Evolutionary conservation across 805 yeast species (phyloP).

Genomic region (Zygosaccharomyces bailii): DNA sequence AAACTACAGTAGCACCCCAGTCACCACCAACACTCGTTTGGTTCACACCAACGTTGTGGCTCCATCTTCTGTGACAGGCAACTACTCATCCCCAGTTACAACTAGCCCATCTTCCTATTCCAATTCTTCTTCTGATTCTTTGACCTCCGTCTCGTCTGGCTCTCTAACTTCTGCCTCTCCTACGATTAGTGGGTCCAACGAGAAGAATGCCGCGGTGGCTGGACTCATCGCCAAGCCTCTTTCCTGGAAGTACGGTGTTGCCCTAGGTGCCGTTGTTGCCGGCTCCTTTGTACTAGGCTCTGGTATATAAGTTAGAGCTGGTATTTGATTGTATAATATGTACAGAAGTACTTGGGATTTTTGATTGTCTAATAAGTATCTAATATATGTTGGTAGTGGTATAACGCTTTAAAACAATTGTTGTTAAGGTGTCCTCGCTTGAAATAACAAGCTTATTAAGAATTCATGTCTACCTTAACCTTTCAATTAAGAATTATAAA

Average conservation of each 20-base stretch:
- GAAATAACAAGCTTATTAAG: too few species aligned
- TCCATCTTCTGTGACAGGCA: constrained; percentile 8
- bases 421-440: too few species aligned
- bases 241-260: constrained; percentile 42
- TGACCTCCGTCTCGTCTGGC: constrained; percentile 13
- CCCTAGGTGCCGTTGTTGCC: constrained; percentile 39
- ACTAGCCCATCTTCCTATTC: too few species aligned
- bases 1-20: constrained; percentile 1
- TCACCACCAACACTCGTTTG: constrained; percentile 5
- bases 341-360: too few species aligned
- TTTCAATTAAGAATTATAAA: too few species aligned
- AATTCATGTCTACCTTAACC: too few species aligned
- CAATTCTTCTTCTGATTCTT: too few species aligned
- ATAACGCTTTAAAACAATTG: too few species aligned
- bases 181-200: constrained; percentile 12
- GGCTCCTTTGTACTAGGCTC: constrained; percentile 38
- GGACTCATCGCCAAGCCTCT: constrained; percentile 37
- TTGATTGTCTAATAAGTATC: too few species aligned
- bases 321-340: background rate
- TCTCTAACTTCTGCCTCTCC: constrained; percentile 17
- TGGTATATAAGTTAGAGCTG: constrained; percentile 9
- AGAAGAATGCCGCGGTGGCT: constrained; percentile 31
- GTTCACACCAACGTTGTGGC: constrained; percentile 7
- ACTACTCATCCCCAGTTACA: constrained; percentile 18
- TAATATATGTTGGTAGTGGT: too few species aligned